Conservation (phyloP, 176 grass and related monocot species). For the Canna indica region DNA sequence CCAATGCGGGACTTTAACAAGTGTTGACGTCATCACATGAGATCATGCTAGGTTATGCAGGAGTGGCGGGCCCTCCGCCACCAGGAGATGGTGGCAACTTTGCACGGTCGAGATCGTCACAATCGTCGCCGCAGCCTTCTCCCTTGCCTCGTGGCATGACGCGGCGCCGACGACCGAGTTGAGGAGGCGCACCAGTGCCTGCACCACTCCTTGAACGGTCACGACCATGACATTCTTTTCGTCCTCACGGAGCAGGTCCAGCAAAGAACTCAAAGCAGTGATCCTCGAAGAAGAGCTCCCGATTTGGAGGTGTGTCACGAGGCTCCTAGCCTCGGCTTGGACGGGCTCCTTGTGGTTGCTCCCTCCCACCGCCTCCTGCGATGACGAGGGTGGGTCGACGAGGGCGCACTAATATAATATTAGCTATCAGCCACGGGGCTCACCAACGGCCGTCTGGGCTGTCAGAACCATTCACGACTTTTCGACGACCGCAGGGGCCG, state of each 20-base stretch:
- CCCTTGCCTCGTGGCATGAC: conserved; percentile 12
- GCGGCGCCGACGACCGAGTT: conserved; percentile 1
- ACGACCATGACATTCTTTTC: conserved; percentile 20
- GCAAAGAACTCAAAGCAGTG: conserved; percentile 7
- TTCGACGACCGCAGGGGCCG: too few species aligned
- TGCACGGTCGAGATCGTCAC: conserved; percentile 11
- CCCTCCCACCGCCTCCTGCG: conserved; percentile 5
- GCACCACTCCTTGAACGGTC: conserved; percentile 5
- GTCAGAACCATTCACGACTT: too few species aligned
- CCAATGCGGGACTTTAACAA: too few species aligned
- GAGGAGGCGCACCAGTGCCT: conserved; percentile 18
- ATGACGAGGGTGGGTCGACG: conserved; percentile 25
- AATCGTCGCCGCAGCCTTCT: conserved; percentile 6
- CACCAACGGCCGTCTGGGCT: too few species aligned
- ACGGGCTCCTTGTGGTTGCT: neutral
- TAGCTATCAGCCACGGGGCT: too few species aligned
- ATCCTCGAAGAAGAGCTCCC: conserved; percentile 16
- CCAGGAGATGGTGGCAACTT: conserved; percentile 15
- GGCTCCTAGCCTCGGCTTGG: conserved; percentile 7
- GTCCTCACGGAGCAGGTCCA: conserved; percentile 13
- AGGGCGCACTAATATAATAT: too few species aligned
- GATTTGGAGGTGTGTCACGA: conserved; percentile 22
- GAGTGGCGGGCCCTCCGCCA: conserved; percentile 8
- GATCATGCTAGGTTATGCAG: conserved; percentile 22
- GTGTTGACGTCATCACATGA: too few species aligned